These are phyloP conservation scores for Coemansia sp. DNA, from an alignment of 192 early-diverging fungal genomes.

Conservation along the genomic window DNA sequence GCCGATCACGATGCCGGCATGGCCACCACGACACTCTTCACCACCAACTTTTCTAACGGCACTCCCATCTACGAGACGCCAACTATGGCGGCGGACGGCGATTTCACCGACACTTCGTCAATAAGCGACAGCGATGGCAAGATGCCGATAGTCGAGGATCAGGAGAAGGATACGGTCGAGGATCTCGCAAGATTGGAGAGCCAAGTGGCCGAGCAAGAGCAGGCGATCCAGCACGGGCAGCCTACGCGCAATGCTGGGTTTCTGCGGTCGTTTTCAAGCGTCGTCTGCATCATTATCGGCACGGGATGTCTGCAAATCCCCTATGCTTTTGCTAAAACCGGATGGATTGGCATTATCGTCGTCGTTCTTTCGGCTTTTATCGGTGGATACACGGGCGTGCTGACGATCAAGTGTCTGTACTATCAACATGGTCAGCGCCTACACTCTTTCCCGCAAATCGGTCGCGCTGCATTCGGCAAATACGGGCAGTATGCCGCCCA, in stretches of 20 bases:
- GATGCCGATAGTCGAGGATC: slow-evolving; percentile 13
- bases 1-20: slow-evolving; percentile 5
- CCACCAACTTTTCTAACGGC: neutral
- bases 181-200: slow-evolving; percentile 16
- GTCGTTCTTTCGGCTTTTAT: slow-evolving; percentile 69
- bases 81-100: neutral
- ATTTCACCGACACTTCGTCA: slow-evolving; percentile 35
- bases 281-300: slow-evolving; percentile 79
- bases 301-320: slow-evolving; percentile 82
- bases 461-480: slow-evolving; percentile 64
- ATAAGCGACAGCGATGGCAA: slow-evolving; percentile 20
- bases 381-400: slow-evolving; percentile 68
- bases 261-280: slow-evolving; percentile 59
- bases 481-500: slow-evolving; percentile 60
- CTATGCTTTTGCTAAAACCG: slow-evolving; percentile 70
- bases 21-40: slow-evolving; percentile 4
- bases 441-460: slow-evolving; percentile 65
- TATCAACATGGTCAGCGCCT: slow-evolving; percentile 51
- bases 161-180: slow-evolving; percentile 32
- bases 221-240: neutral
- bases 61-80: slow-evolving; percentile 21
- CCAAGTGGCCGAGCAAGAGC: slow-evolving; percentile 10
- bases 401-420: slow-evolving; percentile 77
- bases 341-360: slow-evolving; percentile 76
- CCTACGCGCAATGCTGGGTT: slow-evolving; percentile 48